Percentiles rank a stretch among this genome's conserved stretches.
phyloP scores from a whole-genome alignment of 106 monocot species.

The Dioscorea zingiberensis region DNA sequence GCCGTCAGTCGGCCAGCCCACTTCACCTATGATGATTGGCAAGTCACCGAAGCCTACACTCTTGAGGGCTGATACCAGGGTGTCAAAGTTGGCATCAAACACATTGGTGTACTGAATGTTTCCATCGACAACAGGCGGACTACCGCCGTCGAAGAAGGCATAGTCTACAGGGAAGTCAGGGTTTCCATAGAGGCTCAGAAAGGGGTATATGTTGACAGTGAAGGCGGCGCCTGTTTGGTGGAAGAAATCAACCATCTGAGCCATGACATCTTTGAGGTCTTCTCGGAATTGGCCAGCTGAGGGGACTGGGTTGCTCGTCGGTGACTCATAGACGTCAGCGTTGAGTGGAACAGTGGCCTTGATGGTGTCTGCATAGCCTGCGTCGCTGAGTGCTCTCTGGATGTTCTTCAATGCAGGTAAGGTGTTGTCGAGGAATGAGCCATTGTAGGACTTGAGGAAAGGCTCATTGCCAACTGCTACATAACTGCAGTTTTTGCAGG shows the following conservation, averaged over 20 bases:
- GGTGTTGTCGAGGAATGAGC: conserved; percentile 1
- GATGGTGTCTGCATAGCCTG: neutral
- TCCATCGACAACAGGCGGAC: conserved; percentile 8
- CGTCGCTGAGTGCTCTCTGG: neutral
- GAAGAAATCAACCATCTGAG: conserved; percentile 17
- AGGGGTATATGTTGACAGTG: conserved; percentile 39
- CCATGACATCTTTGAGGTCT: conserved; percentile 11
- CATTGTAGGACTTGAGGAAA: conserved; percentile 1
- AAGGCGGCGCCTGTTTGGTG: conserved; percentile 7
- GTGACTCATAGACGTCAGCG: conserved; percentile 9
- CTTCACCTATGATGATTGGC: conserved; percentile 1
- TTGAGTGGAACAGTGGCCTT: conserved; percentile 10
- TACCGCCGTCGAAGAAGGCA: conserved; percentile 27
- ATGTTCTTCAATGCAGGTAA: conserved; percentile 5
- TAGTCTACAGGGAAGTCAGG: conserved; percentile 27
- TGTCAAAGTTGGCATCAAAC: conserved; percentile 41
- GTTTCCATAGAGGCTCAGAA: conserved; percentile 23
- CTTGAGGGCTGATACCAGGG: conserved; percentile 21
- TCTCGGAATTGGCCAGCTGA: conserved; percentile 13
- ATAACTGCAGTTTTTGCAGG: neutral
- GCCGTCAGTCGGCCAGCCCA: conserved; percentile 8
- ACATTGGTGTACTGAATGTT: conserved; percentile 24
- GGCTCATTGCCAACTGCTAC: conserved; percentile 10
- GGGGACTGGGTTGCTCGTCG: neutral
- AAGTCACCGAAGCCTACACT: neutral